phyloP scores from a whole-genome alignment of 129 eudicot genomes.

The Escallonia rubra region DNA sequence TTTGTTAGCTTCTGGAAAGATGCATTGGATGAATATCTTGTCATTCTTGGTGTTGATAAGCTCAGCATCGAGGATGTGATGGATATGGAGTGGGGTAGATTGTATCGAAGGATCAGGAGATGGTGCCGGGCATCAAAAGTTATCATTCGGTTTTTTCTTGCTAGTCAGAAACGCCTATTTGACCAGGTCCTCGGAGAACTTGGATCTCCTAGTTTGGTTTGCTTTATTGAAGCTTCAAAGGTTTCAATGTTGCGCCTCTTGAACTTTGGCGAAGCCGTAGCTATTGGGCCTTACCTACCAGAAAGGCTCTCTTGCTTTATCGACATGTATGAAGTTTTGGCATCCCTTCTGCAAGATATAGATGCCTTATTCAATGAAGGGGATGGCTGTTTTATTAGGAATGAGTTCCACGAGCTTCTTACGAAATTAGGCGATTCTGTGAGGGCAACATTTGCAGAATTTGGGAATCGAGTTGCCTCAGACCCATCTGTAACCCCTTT shows the following conservation, averaged over 20 bases:
- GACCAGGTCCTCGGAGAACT: slow-evolving; percentile 30
- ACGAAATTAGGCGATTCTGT: slow-evolving; percentile 25
- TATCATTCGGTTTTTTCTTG: slow-evolving; percentile 25
- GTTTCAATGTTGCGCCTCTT: slow-evolving; percentile 33
- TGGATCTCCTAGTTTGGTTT: slow-evolving; percentile 9
- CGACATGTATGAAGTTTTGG: slow-evolving; percentile 43
- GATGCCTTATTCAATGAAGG: slow-evolving; percentile 27
- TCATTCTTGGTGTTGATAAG: slow-evolving; percentile 24
- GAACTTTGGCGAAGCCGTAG: slow-evolving; percentile 49
- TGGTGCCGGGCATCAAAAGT: slow-evolving; percentile 42
- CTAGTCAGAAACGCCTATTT: slow-evolving; percentile 37
- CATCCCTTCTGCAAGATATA: slow-evolving; percentile 22
- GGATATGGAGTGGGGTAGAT: slow-evolving; percentile 33
- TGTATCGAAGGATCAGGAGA: slow-evolving; percentile 35
- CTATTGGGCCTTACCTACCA: slow-evolving; percentile 32
- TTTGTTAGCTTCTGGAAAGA: slow-evolving; percentile 33
- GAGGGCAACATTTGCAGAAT: slow-evolving; percentile 19
- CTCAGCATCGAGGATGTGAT: slow-evolving; percentile 39
- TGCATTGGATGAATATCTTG: slow-evolving; percentile 36
- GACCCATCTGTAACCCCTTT: slow-evolving; percentile 29
- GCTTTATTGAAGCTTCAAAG: slow-evolving; percentile 39
- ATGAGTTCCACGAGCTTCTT: slow-evolving; percentile 34
- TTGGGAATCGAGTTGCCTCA: slow-evolving; percentile 28
- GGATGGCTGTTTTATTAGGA: slow-evolving; percentile 16
- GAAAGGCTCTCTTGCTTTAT: slow-evolving; percentile 47